These are phyloP conservation scores for Ulmus americana DNA, from an alignment of 331 rosid genomes.

Conservation along the genomic window DNA sequence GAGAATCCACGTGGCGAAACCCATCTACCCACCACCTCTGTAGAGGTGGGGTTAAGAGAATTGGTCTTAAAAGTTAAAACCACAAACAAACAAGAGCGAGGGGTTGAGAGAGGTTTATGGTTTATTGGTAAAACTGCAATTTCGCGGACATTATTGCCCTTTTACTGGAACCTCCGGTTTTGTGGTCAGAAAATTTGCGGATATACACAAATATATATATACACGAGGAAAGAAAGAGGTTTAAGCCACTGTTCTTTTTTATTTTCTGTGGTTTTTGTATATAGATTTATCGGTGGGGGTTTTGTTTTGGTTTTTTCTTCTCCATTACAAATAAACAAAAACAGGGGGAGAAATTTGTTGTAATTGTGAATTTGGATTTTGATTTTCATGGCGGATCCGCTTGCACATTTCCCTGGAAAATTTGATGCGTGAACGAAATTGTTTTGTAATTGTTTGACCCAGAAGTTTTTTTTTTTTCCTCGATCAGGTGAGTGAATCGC, in stretches of 20 bases:
- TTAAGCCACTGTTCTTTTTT: conserved; percentile 49
- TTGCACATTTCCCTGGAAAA: conserved; percentile 26
- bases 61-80: conserved; percentile 19
- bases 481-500: conserved; percentile 39
- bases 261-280: conserved; percentile 37
- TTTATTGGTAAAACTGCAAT: conserved; percentile 25
- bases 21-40: background rate
- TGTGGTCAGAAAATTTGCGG: conserved; percentile 43
- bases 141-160: conserved; percentile 27
- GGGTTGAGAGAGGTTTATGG: conserved; percentile 9
- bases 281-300: conserved; percentile 41
- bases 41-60: conserved; percentile 23
- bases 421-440: conserved; percentile 29
- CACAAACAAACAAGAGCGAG: background rate
- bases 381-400: conserved; percentile 31
- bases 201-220: background rate
- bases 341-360: background rate
- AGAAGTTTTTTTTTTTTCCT: conserved; percentile 24
- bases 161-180: conserved; percentile 45
- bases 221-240: conserved; percentile 35
- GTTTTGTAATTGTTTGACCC: conserved; percentile 22
- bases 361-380: conserved; percentile 23
- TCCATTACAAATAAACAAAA: background rate
- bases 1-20: conserved; percentile 42
- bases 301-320: conserved; percentile 27